Evolutionary conservation across 2,329 filamentous ascomycete genomes (phyloP).

Genomic region (Alternaria panax): DNA sequence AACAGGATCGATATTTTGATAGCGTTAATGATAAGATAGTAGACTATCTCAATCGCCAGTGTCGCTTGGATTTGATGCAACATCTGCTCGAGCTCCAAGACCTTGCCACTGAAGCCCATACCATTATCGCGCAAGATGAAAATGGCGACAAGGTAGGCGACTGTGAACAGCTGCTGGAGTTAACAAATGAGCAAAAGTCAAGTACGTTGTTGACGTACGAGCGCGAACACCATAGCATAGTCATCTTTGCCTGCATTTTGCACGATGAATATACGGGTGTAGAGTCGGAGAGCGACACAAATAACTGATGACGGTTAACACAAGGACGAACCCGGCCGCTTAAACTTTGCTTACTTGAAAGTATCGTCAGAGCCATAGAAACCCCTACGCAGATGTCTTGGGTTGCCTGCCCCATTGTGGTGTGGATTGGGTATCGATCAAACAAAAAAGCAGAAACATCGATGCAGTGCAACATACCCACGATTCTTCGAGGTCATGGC

Average conservation of each 20-base stretch:
- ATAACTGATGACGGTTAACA: conserved; percentile 26
- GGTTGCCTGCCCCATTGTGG: conserved; percentile 6
- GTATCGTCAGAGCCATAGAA: conserved; percentile 29
- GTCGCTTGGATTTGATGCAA: conserved; percentile 29
- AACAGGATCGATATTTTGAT: conserved; percentile 48
- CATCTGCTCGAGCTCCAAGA: conserved; percentile 30
- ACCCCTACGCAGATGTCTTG: conserved; percentile 31
- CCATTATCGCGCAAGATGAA: conserved; percentile 31
- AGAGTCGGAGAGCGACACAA: conserved; percentile 34
- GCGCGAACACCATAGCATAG: conserved; percentile 35
- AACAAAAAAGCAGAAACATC: background rate
- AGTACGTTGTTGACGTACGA: conserved; percentile 28
- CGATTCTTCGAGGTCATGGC: background rate
- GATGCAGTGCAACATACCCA: background rate
- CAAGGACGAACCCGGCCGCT: no score
- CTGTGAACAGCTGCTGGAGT: conserved; percentile 26
- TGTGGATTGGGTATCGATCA: background rate
- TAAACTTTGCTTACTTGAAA: conserved; percentile 26
- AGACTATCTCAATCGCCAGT: conserved; percentile 43
- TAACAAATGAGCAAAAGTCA: background rate
- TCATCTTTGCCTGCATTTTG: conserved; percentile 42
- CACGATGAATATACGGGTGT: conserved; percentile 29
- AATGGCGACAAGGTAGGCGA: conserved; percentile 36
- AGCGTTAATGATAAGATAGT: conserved; percentile 36
- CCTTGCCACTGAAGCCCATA: conserved; percentile 34